phyloP scores from a whole-genome alignment of 768 basidiomycete genomes.

The Naganishia randhawae region DNA sequence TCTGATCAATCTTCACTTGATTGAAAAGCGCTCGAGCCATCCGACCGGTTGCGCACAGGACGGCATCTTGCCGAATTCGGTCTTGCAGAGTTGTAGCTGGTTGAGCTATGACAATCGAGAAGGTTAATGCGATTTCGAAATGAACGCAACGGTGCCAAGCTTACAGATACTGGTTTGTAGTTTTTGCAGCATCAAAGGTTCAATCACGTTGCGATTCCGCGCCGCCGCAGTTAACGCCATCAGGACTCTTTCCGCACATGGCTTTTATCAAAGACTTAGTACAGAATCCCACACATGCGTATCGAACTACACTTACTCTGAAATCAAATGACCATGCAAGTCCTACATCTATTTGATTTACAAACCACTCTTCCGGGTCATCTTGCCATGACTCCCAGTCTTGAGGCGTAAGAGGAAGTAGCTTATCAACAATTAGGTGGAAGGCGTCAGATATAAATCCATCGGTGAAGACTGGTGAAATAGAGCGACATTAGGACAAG shows the following conservation, averaged over 20 bases:
- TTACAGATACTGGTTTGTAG: slow-evolving; percentile 24
- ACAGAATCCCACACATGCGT: background rate
- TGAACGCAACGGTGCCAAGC: background rate
- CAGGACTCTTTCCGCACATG: slow-evolving; percentile 88
- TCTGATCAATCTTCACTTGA: slow-evolving; percentile 28
- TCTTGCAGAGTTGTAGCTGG: slow-evolving; percentile 11
- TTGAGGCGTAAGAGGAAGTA: slow-evolving; percentile 74
- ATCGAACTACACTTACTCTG: slow-evolving; percentile 58
- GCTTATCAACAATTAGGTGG: slow-evolving; percentile 69
- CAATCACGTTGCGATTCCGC: slow-evolving; percentile 33
- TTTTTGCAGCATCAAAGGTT: slow-evolving; percentile 25
- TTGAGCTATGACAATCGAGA: background rate
- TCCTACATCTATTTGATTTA: slow-evolving; percentile 78
- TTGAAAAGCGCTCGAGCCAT: slow-evolving; percentile 29
- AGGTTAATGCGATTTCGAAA: background rate
- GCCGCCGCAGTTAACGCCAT: slow-evolving; percentile 57
- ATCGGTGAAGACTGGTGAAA: slow-evolving; percentile 42
- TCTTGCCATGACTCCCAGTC: slow-evolving; percentile 80
- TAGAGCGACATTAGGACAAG: background rate
- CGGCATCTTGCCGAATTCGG: slow-evolving; percentile 42
- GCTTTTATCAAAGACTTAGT: slow-evolving; percentile 55
- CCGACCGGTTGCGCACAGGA: slow-evolving; percentile 46
- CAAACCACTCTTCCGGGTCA: slow-evolving; percentile 94
- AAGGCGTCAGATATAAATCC: slow-evolving; percentile 44
- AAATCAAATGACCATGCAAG: slow-evolving; percentile 93